Conservation (phyloP, 1,139 yeast genomes). For the Saccharomyces uvarum region DNA sequence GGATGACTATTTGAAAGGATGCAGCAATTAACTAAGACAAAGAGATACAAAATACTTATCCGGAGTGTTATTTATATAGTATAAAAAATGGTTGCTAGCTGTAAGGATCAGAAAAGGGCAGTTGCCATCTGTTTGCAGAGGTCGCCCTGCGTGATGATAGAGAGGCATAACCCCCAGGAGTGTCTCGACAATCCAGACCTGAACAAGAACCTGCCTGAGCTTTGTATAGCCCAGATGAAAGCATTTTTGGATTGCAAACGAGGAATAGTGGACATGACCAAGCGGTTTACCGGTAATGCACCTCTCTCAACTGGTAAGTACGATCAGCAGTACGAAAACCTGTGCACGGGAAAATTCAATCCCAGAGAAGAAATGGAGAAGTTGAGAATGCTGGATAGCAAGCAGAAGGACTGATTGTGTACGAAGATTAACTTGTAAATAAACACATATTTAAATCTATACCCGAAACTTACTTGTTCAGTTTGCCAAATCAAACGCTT, state of each 20-base stretch:
- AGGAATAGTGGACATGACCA: conserved; percentile 82
- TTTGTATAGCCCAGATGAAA: conserved; percentile 76
- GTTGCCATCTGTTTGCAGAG: conserved; percentile 92
- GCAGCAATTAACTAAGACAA: background rate
- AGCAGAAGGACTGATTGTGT: conserved; percentile 13
- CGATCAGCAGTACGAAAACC: conserved; percentile 74
- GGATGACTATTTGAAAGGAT: background rate
- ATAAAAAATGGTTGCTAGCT: conserved; percentile 44
- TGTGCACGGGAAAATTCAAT: conserved; percentile 74
- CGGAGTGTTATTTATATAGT: background rate
- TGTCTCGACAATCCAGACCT: conserved; percentile 79
- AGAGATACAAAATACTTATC: background rate
- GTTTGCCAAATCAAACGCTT: background rate
- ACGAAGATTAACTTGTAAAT: background rate
- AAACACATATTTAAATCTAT: background rate
- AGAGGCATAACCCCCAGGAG: conserved; percentile 82
- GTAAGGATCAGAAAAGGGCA: conserved; percentile 87
- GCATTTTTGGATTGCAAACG: conserved; percentile 83
- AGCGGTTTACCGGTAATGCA: conserved; percentile 89
- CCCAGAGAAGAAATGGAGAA: conserved; percentile 72
- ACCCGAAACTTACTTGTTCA: background rate
- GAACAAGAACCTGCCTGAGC: conserved; percentile 69
- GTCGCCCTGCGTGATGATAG: conserved; percentile 90
- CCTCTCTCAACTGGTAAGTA: conserved; percentile 87
- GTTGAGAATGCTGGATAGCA: conserved; percentile 35